Conservation (phyloP, 495 filamentous ascomycete genomes). For the Darksidea phi region DNA sequence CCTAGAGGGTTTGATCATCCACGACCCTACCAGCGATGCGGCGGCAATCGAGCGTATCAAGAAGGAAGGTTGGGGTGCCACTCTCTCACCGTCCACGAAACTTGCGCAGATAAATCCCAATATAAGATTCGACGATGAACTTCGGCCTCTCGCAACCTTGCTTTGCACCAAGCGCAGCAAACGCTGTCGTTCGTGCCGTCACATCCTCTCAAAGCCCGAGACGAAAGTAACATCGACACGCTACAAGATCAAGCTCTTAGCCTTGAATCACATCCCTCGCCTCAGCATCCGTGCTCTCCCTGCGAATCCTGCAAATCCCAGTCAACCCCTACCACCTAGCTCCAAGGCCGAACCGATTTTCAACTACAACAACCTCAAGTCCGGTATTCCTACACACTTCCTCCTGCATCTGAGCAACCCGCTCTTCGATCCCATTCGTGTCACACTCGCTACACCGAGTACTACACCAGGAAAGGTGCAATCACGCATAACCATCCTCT, state of each 20-base stretch:
- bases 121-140: conserved; percentile 59
- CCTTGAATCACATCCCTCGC: conserved; percentile 82
- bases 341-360: conserved; percentile 18
- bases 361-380: conserved; percentile 56
- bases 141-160: conserved; percentile 75
- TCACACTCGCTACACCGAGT: conserved; percentile 82
- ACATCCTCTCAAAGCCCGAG: conserved; percentile 95
- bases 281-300: conserved; percentile 49
- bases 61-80: conserved; percentile 54
- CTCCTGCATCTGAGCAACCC: conserved; percentile 89
- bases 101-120: conserved; percentile 47
- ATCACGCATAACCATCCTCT: conserved; percentile 84
- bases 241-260: conserved; percentile 85
- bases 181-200: conserved; percentile 85
- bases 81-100: conserved; percentile 55
- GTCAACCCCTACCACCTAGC: conserved; percentile 23
- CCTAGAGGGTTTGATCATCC: conserved; percentile 65
- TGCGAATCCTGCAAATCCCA: conserved; percentile 6
- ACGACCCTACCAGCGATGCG: conserved; percentile 52
- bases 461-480: conserved; percentile 74
- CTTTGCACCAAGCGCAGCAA: conserved; percentile 90
- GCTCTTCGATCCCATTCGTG: conserved; percentile 82
- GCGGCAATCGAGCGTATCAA: conserved; percentile 50
- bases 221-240: conserved; percentile 79
- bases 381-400: conserved; percentile 72